Base-by-base conservation (phyloP, 495 filamentous ascomycete genomes). In the Neurospora africana region DNA sequence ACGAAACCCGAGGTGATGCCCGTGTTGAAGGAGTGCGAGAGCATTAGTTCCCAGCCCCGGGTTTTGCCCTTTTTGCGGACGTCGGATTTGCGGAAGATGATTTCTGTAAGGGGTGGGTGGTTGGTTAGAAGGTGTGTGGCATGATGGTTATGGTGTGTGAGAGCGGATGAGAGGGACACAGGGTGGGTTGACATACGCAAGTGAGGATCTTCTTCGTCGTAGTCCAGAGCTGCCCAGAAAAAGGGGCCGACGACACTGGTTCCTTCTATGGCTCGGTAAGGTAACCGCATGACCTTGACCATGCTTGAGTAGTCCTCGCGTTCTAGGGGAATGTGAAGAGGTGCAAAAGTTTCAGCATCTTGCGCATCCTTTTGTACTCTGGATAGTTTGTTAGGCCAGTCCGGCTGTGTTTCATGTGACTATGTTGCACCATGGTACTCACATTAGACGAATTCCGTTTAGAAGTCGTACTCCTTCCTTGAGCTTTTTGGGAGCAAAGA, bases 11-110 rank as follows among this genome's bases (percentile, higher is more conserved):
- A 83, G 2, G 86, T 88, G 72, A 87, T 82, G 40, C 80, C 79
- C 1, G 81, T 83, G 10, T 78, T 81, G 72, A 87, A 84, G 23
- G 83, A 84, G 72, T 88, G 85, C 6, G 85, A 86, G n/a, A 88
- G 81, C 82, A 85, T 87, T 13, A 88, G 77, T 74, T 88, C 86
- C 86, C 86, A 88, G 21, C 86, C 86, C 30, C 86, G 81, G 23
- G 86, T 88, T 47, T 78, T 78, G n/a, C 85, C 86, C 76, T 86
- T 87, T 71, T 88, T 88, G 21, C 85, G 82, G 23, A 88, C 86
- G 72, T 88, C 86, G 40, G 82, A 84, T 78, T 88, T 88, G 53
- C 86, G 82, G 75, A 84, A 86, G 36, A 87, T 82, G 73, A 88
- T 84, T 75, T 88, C 83, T 86, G 10, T 10, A 23, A 3, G 38